Evolutionary conservation across 1,139 yeast genomes (phyloP).

Genomic region (Suhomyces kunorum): DNA sequence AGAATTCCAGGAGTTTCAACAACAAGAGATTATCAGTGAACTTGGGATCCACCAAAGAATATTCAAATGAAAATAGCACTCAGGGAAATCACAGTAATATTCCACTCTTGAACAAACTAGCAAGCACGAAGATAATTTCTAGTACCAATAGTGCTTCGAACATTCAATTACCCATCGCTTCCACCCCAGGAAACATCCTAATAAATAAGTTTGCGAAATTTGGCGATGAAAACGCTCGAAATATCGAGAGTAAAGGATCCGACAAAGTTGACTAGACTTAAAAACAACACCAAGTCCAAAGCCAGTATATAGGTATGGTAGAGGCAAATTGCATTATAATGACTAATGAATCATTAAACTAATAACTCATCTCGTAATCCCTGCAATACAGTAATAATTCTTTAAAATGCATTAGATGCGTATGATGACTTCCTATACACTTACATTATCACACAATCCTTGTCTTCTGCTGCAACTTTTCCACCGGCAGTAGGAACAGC

Average conservation of each 20-base stretch:
- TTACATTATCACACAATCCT: conserved; percentile 47
- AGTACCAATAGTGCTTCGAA: conserved; percentile 7
- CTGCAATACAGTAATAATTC: neutral
- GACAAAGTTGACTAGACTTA: conserved; percentile 28
- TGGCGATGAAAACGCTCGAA: conserved; percentile 19
- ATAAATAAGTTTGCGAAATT: conserved; percentile 15
- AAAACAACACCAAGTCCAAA: neutral
- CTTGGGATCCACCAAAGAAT: conserved; percentile 13
- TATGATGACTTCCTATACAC: no score
- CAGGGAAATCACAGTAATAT: conserved; percentile 4
- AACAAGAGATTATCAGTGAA: conserved; percentile 22
- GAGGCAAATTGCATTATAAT: neutral
- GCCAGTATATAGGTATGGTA: neutral
- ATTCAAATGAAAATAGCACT: conserved; percentile 8
- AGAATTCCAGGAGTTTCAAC: neutral
- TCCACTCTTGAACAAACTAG: conserved; percentile 39
- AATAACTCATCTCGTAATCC: neutral
- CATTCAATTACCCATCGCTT: neutral
- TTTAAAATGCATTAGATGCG: neutral
- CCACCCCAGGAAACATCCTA: conserved; percentile 7
- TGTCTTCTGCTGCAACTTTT: conserved; percentile 33
- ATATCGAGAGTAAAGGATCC: conserved; percentile 30
- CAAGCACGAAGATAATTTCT: conserved; percentile 28
- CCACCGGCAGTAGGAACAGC: conserved; percentile 6
- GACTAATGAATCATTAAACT: neutral